A percentile compares a stretch with the other conserved stretches of the same genome.
phyloP scores from a whole-genome alignment of 345 rosid species.

The Corymbia maculata region DNA sequence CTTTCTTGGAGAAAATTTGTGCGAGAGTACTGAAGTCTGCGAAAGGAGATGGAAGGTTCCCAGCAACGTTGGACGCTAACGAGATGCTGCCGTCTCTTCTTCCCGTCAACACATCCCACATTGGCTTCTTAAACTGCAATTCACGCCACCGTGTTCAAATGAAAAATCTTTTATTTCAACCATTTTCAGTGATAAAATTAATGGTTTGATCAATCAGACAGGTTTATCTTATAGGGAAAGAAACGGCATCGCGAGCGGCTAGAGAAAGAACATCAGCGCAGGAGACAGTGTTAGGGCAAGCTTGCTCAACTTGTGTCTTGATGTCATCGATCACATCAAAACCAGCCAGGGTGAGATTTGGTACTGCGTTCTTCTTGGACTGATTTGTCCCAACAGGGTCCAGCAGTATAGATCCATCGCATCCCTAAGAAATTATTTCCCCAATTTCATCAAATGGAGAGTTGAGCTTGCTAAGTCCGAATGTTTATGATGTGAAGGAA shows the following conservation, averaged over 20 bases:
- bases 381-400: slow-evolving; percentile 5
- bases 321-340: slow-evolving; percentile 55
- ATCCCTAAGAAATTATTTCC: slow-evolving; percentile 24
- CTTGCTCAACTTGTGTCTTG: slow-evolving; percentile 25
- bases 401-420: slow-evolving; percentile 49
- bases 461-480: background rate
- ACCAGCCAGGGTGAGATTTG: slow-evolving; percentile 33
- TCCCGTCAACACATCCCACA: slow-evolving; percentile 47
- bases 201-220: background rate
- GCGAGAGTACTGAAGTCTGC: slow-evolving; percentile 28
- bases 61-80: background rate
- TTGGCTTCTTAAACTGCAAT: slow-evolving; percentile 23
- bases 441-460: background rate
- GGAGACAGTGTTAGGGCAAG: slow-evolving; percentile 37
- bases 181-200: background rate
- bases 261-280: slow-evolving; percentile 58
- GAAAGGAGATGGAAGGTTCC: slow-evolving; percentile 2
- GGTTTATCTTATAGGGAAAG: slow-evolving; percentile 19
- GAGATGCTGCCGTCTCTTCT: slow-evolving; percentile 9
- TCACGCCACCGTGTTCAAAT: background rate
- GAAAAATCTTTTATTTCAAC: background rate
- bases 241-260: slow-evolving; percentile 59
- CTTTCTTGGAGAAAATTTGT: background rate
- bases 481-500: background rate
- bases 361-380: slow-evolving; percentile 47